These are phyloP conservation scores for Pinus tabuliformis DNA, from an alignment of 75 land plant genomes.

Conservation along the genomic window DNA sequence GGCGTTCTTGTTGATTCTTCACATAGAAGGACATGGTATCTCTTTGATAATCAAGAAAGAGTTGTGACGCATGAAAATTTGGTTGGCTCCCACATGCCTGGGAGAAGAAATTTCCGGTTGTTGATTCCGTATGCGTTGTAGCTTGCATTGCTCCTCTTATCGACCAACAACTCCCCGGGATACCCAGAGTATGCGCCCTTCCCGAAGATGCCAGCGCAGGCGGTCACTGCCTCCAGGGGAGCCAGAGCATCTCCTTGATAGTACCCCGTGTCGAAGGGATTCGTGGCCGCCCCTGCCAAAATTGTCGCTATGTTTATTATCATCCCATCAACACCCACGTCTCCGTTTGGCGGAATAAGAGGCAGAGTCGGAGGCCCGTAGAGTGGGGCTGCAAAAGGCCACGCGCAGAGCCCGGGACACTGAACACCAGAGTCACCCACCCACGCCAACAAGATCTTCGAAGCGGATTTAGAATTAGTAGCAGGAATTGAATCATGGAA, in stretches of 20 bases:
- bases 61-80: neutral
- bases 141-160: constrained; percentile 16
- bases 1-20: too few relatives aligned
- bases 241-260: constrained; percentile 24
- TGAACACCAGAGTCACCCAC: constrained; percentile 33
- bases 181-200: constrained; percentile 33
- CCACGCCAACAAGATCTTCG: constrained; percentile 28
- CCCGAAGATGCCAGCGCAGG: constrained; percentile 36
- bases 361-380: constrained; percentile 15
- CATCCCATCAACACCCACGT: constrained; percentile 44
- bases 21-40: too few relatives aligned
- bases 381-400: constrained; percentile 25
- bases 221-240: constrained; percentile 34
- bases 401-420: constrained; percentile 40
- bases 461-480: neutral
- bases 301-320: constrained; percentile 34
- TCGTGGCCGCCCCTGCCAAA: constrained; percentile 26
- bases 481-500: constrained; percentile 27
- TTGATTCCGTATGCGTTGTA: constrained; percentile 29
- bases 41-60: neutral
- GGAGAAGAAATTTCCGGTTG: constrained; percentile 24
- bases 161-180: constrained; percentile 22
- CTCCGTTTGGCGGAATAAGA: constrained; percentile 32
- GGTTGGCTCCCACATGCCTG: constrained; percentile 30
- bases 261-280: constrained; percentile 26